A percentile compares a stretch with the other conserved stretches of the same genome.
Conservation (phyloP, 2,329 filamentous ascomycete species). For the Phialemonium atrogriseum region DNA sequence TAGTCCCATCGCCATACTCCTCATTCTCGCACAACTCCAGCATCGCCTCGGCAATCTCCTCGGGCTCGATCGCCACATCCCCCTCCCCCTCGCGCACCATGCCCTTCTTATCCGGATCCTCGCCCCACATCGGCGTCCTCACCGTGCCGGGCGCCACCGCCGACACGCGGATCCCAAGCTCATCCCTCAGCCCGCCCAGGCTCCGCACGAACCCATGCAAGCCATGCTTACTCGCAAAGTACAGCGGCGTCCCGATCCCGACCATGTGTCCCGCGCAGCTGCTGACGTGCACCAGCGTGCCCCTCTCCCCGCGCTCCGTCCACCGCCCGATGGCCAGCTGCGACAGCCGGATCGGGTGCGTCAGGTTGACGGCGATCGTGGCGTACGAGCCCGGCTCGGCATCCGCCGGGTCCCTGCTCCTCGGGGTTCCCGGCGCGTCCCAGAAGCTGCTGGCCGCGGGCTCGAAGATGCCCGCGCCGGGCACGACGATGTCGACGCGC, state of each 20-base stretch:
- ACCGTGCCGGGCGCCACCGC: slow-evolving; percentile 36
- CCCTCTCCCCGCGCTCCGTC: slow-evolving; percentile 13
- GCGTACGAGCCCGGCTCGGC: slow-evolving; percentile 22
- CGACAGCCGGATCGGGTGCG: slow-evolving; percentile 30
- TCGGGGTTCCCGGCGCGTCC: slow-evolving; percentile 31
- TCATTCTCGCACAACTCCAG: slow-evolving; percentile 26
- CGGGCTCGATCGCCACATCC: slow-evolving; percentile 32
- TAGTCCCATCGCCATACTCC: slow-evolving; percentile 26
- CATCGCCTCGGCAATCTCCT: slow-evolving; percentile 36
- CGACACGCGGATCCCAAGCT: slow-evolving; percentile 27
- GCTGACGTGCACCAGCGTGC: slow-evolving; percentile 24
- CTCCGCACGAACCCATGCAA: slow-evolving; percentile 31
- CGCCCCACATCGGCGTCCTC: slow-evolving; percentile 35
- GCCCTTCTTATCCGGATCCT: slow-evolving; percentile 33
- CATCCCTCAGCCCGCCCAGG: slow-evolving; percentile 25
- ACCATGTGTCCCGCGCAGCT: slow-evolving; percentile 27
- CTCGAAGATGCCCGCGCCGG: slow-evolving; percentile 38
- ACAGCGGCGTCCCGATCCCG: slow-evolving; percentile 25
- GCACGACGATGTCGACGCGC: slow-evolving; percentile 31
- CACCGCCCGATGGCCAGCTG: slow-evolving; percentile 31
- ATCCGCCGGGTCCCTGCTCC: slow-evolving; percentile 23
- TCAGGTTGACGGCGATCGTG: slow-evolving; percentile 31
- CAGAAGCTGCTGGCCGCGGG: slow-evolving; percentile 34
- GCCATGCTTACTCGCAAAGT: slow-evolving; percentile 29
- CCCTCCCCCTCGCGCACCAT: slow-evolving; percentile 22